Percentiles rank a stretch among this genome's conserved stretches.
Conservation (phyloP, 2,329 filamentous ascomycete genomes). For the Dothistroma septosporum region DNA sequence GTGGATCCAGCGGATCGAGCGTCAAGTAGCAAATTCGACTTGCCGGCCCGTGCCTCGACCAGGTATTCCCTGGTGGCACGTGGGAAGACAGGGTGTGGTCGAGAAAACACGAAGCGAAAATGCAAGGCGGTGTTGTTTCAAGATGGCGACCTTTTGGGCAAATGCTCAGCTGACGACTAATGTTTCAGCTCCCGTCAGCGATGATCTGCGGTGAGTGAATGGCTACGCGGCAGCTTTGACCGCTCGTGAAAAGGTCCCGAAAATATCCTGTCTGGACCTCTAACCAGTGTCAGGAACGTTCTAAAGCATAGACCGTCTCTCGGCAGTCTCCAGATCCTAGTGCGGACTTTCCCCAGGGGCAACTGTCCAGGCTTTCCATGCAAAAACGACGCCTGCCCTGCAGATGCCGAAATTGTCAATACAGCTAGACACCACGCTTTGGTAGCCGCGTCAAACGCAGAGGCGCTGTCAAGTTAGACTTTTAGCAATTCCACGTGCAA, state of each 20-base stretch:
- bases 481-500: not conserved
- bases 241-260: not conserved
- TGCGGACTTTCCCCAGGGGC: conserved; percentile 2
- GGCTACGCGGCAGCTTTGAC: not conserved
- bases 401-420: not conserved
- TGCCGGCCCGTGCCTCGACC: too few species aligned
- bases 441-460: not conserved
- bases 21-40: too few species aligned
- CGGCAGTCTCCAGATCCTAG: conserved; percentile 1
- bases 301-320: not conserved
- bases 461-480: not conserved
- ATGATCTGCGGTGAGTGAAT: not conserved
- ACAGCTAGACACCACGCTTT: not conserved
- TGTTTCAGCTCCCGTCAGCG: not conserved
- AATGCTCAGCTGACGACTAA: not conserved
- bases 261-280: not conserved
- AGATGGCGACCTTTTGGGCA: not conserved
- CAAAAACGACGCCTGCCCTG: not conserved
- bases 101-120: too few species aligned
- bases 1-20: too few species aligned
- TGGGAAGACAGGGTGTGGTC: too few species aligned
- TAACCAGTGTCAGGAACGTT: not conserved
- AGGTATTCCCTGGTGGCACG: too few species aligned
- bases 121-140: not conserved
- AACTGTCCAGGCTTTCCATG: conserved; percentile 1